These are phyloP conservation scores for Cinnamomum chago DNA, from an alignment of 164 flowering plant species.

Conservation along the genomic window DNA sequence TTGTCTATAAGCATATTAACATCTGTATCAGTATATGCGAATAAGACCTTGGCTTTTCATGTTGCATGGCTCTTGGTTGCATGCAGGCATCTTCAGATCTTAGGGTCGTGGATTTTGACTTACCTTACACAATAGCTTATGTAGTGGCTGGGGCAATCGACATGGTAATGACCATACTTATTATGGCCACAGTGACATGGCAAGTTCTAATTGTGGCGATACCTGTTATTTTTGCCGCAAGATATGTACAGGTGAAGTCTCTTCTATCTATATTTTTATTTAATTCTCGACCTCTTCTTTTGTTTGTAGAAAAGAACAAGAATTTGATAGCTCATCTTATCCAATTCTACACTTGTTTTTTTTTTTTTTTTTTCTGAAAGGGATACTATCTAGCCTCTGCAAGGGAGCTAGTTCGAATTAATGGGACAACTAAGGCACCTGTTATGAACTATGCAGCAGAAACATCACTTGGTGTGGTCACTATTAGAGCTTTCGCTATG, in stretches of 20 bases:
- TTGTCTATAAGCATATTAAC: too few species aligned
- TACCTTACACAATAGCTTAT: constrained; percentile 50
- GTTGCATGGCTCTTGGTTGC: neutral
- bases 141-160: constrained; percentile 38
- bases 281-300: neutral
- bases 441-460: constrained; percentile 76
- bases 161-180: constrained; percentile 29
- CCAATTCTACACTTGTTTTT: neutral
- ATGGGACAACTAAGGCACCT: constrained; percentile 91
- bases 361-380: constrained; percentile 23
- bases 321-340: neutral
- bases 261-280: neutral
- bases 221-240: constrained; percentile 35
- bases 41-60: neutral
- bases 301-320: neutral
- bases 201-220: constrained; percentile 69
- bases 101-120: constrained; percentile 66
- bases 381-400: constrained; percentile 66
- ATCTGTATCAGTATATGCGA: neutral
- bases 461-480: constrained; percentile 72
- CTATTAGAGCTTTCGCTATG: constrained; percentile 67
- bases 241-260: constrained; percentile 59
- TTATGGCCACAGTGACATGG: constrained; percentile 88
- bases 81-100: constrained; percentile 84
- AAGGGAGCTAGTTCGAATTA: constrained; percentile 67